phyloP scores from a whole-genome alignment of 352 stramenopile genomes.

The Aphanomyces astaci region DNA sequence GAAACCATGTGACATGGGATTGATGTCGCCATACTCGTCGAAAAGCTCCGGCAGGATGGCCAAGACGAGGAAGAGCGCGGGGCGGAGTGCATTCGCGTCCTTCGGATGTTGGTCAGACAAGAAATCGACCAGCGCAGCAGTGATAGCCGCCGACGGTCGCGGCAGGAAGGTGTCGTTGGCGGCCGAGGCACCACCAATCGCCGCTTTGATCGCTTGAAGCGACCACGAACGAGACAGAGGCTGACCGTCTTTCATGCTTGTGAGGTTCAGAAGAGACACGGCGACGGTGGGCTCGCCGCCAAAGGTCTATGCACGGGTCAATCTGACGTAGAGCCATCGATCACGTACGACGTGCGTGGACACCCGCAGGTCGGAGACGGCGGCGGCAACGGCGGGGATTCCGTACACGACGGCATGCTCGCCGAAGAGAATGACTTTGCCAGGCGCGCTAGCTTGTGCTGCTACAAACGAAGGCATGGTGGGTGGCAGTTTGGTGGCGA shows the following conservation, averaged over 20 bases:
- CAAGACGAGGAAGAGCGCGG: slow-evolving; percentile 16
- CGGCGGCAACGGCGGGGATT: slow-evolving; percentile 66
- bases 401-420: slow-evolving; percentile 88
- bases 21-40: background rate
- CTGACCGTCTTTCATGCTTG: slow-evolving; percentile 28
- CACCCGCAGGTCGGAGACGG: slow-evolving; percentile 78
- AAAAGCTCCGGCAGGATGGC: slow-evolving; percentile 13
- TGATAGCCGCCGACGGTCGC: slow-evolving; percentile 32
- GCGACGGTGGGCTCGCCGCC: slow-evolving; percentile 28
- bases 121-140: slow-evolving; percentile 41
- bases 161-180: slow-evolving; percentile 46
- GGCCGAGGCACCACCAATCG: slow-evolving; percentile 31
- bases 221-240: slow-evolving; percentile 35
- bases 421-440: slow-evolving; percentile 86
- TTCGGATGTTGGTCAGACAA: slow-evolving; percentile 38
- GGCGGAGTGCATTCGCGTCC: slow-evolving; percentile 31
- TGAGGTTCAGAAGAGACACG: slow-evolving; percentile 49
- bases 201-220: slow-evolving; percentile 28
- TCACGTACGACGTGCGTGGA: slow-evolving; percentile 65
- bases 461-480: background rate
- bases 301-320: slow-evolving; percentile 1
- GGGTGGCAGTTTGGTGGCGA: background rate
- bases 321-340: slow-evolving; percentile 3
- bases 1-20: background rate
- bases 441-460: slow-evolving; percentile 38